Evolutionary conservation across 495 filamentous ascomycete genomes (phyloP).

Genomic region (Margaritispora aquatica): DNA sequence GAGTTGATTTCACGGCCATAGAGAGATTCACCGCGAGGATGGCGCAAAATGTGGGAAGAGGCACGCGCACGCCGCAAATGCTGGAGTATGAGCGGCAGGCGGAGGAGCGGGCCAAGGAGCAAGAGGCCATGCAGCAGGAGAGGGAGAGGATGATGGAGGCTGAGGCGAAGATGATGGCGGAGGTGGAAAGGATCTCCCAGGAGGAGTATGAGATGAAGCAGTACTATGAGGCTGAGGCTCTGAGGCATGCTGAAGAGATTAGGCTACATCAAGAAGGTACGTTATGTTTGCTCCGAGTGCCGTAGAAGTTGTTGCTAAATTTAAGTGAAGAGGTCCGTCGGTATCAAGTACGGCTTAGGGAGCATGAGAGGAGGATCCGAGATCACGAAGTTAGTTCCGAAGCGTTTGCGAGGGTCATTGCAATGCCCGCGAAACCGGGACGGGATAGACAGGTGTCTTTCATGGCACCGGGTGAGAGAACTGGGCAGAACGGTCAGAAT

Average conservation of each 20-base stretch:
- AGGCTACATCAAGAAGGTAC: constrained; percentile 17
- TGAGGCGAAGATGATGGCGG: constrained; percentile 35
- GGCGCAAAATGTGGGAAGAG: constrained; percentile 11
- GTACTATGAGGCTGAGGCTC: constrained; percentile 26
- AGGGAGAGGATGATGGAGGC: constrained; percentile 35
- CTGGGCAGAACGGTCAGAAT: neutral
- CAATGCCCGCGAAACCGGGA: constrained; percentile 22
- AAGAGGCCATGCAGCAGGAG: constrained; percentile 23
- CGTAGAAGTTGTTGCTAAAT: too few relatives aligned
- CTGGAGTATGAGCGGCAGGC: constrained; percentile 35
- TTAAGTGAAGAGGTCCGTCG: constrained; percentile 11
- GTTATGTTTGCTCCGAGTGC: neutral
- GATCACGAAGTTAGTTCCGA: constrained; percentile 22
- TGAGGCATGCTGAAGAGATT: constrained; percentile 38
- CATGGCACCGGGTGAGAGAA: neutral
- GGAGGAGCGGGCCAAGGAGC: constrained; percentile 16
- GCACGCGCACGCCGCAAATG: constrained; percentile 31
- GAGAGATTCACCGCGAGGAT: neutral
- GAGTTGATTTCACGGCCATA: neutral
- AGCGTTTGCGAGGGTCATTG: constrained; percentile 21
- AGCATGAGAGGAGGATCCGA: constrained; percentile 14
- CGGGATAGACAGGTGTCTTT: constrained; percentile 16
- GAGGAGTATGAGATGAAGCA: constrained; percentile 39
- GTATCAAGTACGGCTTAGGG: constrained; percentile 19
- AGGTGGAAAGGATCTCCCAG: constrained; percentile 35